Conservation (phyloP, 192 early-diverging fungal genomes). For the Phlyctochytrium bullatum region DNA sequence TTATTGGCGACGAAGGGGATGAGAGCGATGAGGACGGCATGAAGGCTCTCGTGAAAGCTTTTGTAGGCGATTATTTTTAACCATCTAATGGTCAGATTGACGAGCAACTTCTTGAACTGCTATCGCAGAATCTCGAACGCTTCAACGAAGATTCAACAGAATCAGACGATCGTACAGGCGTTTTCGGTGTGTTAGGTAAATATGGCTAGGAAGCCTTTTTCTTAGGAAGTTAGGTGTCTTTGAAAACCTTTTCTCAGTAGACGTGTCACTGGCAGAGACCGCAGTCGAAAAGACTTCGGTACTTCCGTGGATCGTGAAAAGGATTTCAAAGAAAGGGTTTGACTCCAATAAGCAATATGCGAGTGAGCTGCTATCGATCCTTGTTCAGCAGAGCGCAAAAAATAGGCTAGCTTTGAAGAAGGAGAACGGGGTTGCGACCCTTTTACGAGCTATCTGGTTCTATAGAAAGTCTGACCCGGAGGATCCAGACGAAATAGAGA, state of each 20-base stretch:
- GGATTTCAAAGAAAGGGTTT: conserved; percentile 60
- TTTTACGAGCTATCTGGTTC: conserved; percentile 65
- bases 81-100: too few species aligned
- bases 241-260: conserved; percentile 82
- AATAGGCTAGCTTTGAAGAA: conserved; percentile 29
- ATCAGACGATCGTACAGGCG: conserved; percentile 77
- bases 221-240: conserved; percentile 52
- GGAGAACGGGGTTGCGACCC: conserved; percentile 60
- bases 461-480: conserved; percentile 71
- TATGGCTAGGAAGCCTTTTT: neutral
- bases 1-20: conserved; percentile 51
- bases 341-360: conserved; percentile 87
- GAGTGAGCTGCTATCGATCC: conserved; percentile 80
- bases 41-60: conserved; percentile 62
- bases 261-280: conserved; percentile 60
- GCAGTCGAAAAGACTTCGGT: conserved; percentile 66
- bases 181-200: conserved; percentile 75
- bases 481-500: conserved; percentile 82
- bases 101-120: conserved; percentile 66
- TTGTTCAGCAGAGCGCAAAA: conserved; percentile 65
- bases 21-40: conserved; percentile 66
- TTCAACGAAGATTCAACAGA: conserved; percentile 67
- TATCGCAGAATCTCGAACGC: conserved; percentile 77
- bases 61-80: conserved; percentile 44
- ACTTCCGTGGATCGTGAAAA: conserved; percentile 71